These are phyloP conservation scores for Curvularia sp. DNA, from an alignment of 2,329 filamentous ascomycete genomes.

Conservation along the genomic window DNA sequence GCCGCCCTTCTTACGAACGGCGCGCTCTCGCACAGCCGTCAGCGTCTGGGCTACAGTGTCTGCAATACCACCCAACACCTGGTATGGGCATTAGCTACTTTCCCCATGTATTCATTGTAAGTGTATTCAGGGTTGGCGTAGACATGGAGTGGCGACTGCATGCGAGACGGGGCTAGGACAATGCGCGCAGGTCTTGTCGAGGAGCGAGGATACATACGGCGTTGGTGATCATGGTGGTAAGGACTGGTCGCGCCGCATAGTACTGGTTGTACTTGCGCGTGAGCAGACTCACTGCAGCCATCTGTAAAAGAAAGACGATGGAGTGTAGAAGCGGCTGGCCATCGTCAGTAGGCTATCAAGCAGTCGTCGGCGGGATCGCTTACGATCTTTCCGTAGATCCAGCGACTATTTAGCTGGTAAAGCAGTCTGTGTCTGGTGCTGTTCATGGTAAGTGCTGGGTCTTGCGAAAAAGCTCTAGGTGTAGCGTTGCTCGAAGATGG, in stretches of 20 bases:
- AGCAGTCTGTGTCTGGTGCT: slow-evolving; percentile 64
- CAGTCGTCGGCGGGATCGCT: slow-evolving; percentile 39
- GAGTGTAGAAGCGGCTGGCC: slow-evolving; percentile 83
- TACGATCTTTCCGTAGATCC: slow-evolving; percentile 76
- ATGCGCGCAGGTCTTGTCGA: slow-evolving; percentile 1
- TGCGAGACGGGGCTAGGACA: slow-evolving; percentile 2
- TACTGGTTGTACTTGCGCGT: slow-evolving; percentile 90
- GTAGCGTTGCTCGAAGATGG: slow-evolving; percentile 28
- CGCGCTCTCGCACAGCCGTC: slow-evolving; percentile 77
- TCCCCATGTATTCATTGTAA: not conserved
- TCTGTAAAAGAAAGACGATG: slow-evolving; percentile 84
- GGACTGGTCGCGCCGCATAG: slow-evolving; percentile 88
- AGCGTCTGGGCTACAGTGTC: slow-evolving; percentile 95
- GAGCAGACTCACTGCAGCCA: slow-evolving; percentile 82
- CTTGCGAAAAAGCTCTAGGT: slow-evolving; percentile 25
- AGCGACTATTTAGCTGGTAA: slow-evolving; percentile 73
- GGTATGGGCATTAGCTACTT: slow-evolving; percentile 16
- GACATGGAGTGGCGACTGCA: not conserved
- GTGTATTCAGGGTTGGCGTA: not conserved
- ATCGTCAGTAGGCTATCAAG: slow-evolving; percentile 17
- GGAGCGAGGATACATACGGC: slow-evolving; percentile 65
- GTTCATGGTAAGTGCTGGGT: slow-evolving; percentile 42
- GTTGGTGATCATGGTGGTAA: slow-evolving; percentile 99
- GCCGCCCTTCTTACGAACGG: slow-evolving; percentile 70
- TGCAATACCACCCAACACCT: slow-evolving; percentile 85